Percentiles rank a stretch among this genome's conserved stretches.
Conservation (phyloP, 2,329 filamentous ascomycete genomes). For the Sporothrix luriei region DNA sequence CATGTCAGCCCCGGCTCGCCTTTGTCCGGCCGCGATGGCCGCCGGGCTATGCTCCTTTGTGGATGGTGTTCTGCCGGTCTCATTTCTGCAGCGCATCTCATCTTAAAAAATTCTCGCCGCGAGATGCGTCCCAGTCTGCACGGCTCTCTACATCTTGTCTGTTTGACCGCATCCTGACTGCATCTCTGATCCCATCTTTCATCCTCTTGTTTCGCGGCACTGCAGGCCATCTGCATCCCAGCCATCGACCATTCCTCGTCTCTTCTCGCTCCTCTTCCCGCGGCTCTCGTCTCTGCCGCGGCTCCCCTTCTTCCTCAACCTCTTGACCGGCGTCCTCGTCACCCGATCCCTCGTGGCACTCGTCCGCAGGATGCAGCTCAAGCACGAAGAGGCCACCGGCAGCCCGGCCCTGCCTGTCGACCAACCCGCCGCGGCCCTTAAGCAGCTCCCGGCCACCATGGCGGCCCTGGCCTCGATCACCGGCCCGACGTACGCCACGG, state of each 20-base stretch:
- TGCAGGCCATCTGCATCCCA: neutral
- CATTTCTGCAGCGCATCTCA: slow-evolving; percentile 18
- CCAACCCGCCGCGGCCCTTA: slow-evolving; percentile 38
- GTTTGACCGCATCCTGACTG: neutral
- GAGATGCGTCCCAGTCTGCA: neutral
- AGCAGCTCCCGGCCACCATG: slow-evolving; percentile 54
- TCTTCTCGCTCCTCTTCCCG: neutral
- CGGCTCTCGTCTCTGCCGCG: neutral
- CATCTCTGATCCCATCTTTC: neutral
- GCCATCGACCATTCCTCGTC: neutral
- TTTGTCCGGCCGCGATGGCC: slow-evolving; percentile 27
- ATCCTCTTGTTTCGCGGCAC: neutral
- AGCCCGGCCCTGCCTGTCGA: slow-evolving; percentile 32
- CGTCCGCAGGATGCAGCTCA: slow-evolving; percentile 36
- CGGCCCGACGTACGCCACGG: slow-evolving; percentile 89
- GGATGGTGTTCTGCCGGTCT: slow-evolving; percentile 18
- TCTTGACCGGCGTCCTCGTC: slow-evolving; percentile 16
- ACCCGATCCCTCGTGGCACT: neutral
- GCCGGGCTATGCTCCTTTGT: slow-evolving; percentile 26
- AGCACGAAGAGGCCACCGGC: slow-evolving; percentile 37
- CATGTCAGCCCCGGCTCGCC: slow-evolving; percentile 24
- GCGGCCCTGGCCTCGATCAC: slow-evolving; percentile 62
- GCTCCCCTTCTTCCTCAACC: neutral
- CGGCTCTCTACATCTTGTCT: neutral
- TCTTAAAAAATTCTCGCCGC: slow-evolving; percentile 27